Percentiles rank a stretch among this genome's conserved stretches.
Conservation (phyloP, 2,329 filamentous ascomycete species). For the Xylaria sp. region DNA sequence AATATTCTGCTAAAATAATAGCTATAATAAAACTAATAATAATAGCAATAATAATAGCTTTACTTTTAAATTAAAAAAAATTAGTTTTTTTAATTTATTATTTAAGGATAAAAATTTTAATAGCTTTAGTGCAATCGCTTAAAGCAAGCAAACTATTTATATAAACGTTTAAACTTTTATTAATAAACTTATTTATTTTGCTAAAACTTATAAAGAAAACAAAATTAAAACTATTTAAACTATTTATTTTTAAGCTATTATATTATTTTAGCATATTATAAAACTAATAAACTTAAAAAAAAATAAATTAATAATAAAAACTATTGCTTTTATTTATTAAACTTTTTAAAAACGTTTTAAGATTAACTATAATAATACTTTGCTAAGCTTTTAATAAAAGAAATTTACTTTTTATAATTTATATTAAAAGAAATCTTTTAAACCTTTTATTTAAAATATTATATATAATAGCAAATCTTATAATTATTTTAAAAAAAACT, state of each 20-base stretch:
- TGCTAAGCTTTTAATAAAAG: background rate
- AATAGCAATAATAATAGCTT: no score
- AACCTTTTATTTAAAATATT: background rate
- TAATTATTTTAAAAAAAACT: background rate
- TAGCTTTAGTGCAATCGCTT: background rate
- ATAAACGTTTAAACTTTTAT: conserved; percentile 2
- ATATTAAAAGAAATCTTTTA: no score
- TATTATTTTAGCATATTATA: no score
- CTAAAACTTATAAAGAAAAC: background rate
- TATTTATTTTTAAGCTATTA: no score
- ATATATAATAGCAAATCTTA: background rate
- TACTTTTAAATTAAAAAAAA: no score
- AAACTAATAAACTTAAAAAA: no score
- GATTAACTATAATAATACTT: background rate
- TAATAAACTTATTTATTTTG: background rate
- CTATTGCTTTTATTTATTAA: no score
- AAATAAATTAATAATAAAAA: no score
- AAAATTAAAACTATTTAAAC: background rate
- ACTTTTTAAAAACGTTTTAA: no score
- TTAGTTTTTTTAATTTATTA: conserved; percentile 3
- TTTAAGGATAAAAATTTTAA: background rate
- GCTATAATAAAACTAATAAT: no score
- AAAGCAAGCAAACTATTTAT: conserved; percentile 1
- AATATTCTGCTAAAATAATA: no score
- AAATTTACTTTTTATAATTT: background rate